A percentile compares a stretch with the other conserved stretches of the same genome.
These are phyloP conservation scores for Abelmoschus esculentus DNA, from an alignment of 345 rosid species.

Conservation along the genomic window DNA sequence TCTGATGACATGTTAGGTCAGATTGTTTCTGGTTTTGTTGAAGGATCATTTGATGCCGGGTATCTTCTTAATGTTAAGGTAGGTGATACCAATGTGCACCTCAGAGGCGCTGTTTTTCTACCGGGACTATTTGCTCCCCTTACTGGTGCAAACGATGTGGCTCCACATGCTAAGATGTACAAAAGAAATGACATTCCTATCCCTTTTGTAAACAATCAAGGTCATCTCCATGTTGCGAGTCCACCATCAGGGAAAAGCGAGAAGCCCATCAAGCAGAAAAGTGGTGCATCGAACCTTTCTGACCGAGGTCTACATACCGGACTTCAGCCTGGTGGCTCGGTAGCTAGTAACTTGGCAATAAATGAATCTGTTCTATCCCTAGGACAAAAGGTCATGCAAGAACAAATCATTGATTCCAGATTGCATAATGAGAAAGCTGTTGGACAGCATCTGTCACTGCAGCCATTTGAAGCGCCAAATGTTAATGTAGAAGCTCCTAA, in stretches of 20 bases:
- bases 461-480: constrained; percentile 21
- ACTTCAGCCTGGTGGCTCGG: constrained; percentile 15
- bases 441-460: constrained; percentile 20
- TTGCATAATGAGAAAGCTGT: constrained; percentile 17
- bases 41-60: constrained; percentile 61
- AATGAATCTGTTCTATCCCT: constrained; percentile 21
- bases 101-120: constrained; percentile 48
- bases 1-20: constrained; percentile 40
- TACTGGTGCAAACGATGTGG: constrained; percentile 52
- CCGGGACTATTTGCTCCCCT: constrained; percentile 39
- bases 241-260: constrained; percentile 22
- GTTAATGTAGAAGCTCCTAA: constrained; percentile 20
- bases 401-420: constrained; percentile 24
- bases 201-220: constrained; percentile 20
- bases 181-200: constrained; percentile 34
- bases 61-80: constrained; percentile 52
- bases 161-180: constrained; percentile 54
- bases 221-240: constrained; percentile 9
- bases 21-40: constrained; percentile 50
- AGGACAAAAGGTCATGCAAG: constrained; percentile 11
- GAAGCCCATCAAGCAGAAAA: constrained; percentile 25
- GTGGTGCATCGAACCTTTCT: constrained; percentile 16
- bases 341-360: constrained; percentile 18
- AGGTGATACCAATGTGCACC: constrained; percentile 33
- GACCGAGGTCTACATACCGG: constrained; percentile 17